Evolutionary conservation across 148 eudicot species (phyloP), one percentile per base, ranked within the genome.

Genomic region (Euryodendron excelsum): DNA sequence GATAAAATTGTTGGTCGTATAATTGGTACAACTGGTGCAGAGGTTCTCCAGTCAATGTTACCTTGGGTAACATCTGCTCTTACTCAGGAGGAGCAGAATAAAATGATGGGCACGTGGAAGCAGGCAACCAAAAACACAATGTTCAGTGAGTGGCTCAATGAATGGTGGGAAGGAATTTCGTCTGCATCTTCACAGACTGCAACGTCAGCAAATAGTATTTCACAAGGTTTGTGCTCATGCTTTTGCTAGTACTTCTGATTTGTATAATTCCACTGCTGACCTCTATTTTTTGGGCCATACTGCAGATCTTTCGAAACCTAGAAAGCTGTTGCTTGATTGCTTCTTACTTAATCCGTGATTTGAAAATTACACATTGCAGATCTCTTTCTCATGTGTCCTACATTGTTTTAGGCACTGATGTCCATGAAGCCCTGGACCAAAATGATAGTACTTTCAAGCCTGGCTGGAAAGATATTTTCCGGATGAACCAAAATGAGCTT

Each of bases 41-140:
- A 96, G 82, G 99, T 96, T 79, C 92, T 96, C 47, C 99, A 96
- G 55, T 93, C 99, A 67, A 96, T 96, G 99, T 86, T 96, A 78
- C 99, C 99, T 62, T 96, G 99, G 99, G 99, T 96, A 66, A 96
- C 98, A 69, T 90, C 96, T 83, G 99, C 93, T 36, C 97, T 96
- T 79, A 96, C 94, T 55, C 97, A 85, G 87, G 99, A 93, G 79
- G 99, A 96, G 84, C 97, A 96, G 79, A 93, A 91, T 82, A 96
- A 87, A 89, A 90, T 96, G 94, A 91, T 96, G 96, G 94, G 91
- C 82, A 93, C 97, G 2, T 93, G 94, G 96, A 96, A 96, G 88
- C 89, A 96, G 66, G 99, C 99, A 21, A 89, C 99, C 58, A 96
- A 96, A 78, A 96, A 96, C 83, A 96, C 99, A 2, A 96, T 96